A percentile compares a stretch with the other conserved stretches of the same genome.
phyloP scores from a whole-genome alignment of 176 grass and related monocot genomes.

The Elymus sibiricus region DNA sequence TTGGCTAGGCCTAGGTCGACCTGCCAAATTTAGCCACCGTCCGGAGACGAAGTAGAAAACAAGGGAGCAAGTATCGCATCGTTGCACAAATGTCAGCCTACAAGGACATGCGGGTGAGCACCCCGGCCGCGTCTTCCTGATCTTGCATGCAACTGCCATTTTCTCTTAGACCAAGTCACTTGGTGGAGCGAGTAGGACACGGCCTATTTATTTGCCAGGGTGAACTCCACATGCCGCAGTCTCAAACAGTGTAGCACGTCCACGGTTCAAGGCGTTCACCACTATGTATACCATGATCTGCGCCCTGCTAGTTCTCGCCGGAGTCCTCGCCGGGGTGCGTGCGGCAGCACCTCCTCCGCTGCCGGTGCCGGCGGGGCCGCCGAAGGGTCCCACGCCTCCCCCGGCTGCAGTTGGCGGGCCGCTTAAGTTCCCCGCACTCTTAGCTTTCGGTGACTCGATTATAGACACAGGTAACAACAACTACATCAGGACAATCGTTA shows the following conservation, averaged over 20 bases:
- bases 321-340: background rate
- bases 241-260: background rate
- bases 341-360: background rate
- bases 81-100: background rate
- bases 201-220: background rate
- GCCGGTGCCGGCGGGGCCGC: background rate
- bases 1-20: background rate
- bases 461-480: constrained; percentile 74
- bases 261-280: background rate
- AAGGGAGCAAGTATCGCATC: background rate
- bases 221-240: background rate
- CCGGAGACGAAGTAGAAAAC: background rate
- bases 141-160: background rate
- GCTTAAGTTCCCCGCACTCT: constrained; percentile 31
- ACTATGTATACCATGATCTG: background rate
- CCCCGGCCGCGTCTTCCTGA: background rate
- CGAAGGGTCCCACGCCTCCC: background rate
- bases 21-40: background rate
- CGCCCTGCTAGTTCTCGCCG: background rate
- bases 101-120: background rate
- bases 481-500: constrained; percentile 6
- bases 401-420: background rate
- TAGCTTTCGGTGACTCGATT: constrained; percentile 67
- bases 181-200: background rate
- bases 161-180: background rate